Evolutionary conservation across 345 rosid genomes (phyloP), one percentile per base, ranked within the genome.

Genomic region (Carallia pectinifolia): DNA sequence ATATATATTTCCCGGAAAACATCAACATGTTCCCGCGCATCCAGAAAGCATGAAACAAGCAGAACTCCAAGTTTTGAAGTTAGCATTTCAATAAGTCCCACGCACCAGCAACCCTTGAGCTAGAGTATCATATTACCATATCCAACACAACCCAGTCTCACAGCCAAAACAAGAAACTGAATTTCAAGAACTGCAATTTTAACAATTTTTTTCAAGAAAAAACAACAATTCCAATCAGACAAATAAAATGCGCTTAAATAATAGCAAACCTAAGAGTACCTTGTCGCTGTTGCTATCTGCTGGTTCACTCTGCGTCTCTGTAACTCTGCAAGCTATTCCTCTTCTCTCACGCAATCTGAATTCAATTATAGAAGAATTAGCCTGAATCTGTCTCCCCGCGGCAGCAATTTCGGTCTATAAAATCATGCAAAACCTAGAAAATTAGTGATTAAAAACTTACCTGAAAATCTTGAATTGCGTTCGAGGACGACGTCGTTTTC

Each of bases 211-310:
- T 23, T 23, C 23, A 23, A 44, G 5, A 56, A 1, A 29, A 38
- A 39, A 13, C 52, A 60, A 17, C 13, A 54, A 53, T 55, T 18
- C 50, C 33, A 3, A 53, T 31, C 37, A 50, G 37, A 44, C 73
- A 61, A 1, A n/a, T 19, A 23, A 53, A 44, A 65, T 38, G 50
- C 1, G 16, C 59, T 8, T 61, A 34, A n/a, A 53, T 52, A 69
- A 68, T 36, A 7, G 30, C 38, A 38, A 38, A 9, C 0, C 1
- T 58, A 67, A 10, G 54, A 53, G 36, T 76, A 87, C 98, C 97
- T 88, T 75, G 67, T 91, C 93, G 55, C 88, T 78, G 63, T 89
- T 86, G 67, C 85, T 81, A 76, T 89, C 97, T 40, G 97, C 97
- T 40, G 97, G 88, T 81, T 89, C 92, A 6, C 79, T 89, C 79